Percentiles rank a stretch among this genome's conserved stretches.
Evolutionary conservation across 192 early-diverging fungal species (phyloP).

Genomic region (Phycomyces nitens): DNA sequence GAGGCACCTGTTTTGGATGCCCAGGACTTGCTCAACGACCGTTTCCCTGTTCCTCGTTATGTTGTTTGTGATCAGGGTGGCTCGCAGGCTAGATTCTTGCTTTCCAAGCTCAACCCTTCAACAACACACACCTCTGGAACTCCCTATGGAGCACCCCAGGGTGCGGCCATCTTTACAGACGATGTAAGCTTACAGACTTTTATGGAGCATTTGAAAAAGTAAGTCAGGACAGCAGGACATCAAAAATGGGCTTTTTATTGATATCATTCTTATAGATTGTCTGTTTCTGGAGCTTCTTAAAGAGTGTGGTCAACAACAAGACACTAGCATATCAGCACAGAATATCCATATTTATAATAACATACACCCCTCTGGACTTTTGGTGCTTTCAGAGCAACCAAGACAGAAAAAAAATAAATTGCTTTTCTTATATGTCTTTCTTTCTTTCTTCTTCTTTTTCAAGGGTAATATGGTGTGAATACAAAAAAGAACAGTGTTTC

Average conservation of each 20-base stretch:
- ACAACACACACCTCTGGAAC: conserved; percentile 83
- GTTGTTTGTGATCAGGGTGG: conserved; percentile 95
- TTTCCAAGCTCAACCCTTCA: conserved; percentile 97
- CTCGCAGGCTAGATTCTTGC: conserved; percentile 96
- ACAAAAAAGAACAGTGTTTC: too few relatives aligned
- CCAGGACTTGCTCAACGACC: conserved; percentile 88
- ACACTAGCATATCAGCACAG: background rate
- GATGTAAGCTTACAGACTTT: conserved; percentile 98
- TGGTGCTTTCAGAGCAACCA: background rate
- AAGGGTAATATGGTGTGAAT: too few relatives aligned
- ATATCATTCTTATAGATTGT: conserved; percentile 9
- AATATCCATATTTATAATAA: background rate
- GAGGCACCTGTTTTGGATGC: conserved; percentile 89
- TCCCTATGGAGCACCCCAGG: conserved; percentile 63
- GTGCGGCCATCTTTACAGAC: conserved; percentile 95
- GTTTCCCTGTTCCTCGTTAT: conserved; percentile 97
- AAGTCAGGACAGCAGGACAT: conserved; percentile 12
- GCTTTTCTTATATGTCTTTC: too few relatives aligned
- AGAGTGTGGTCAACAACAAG: background rate
- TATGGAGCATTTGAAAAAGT: conserved; percentile 91
- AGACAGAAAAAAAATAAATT: too few relatives aligned
- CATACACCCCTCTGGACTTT: background rate
- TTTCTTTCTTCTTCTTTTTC: too few relatives aligned
- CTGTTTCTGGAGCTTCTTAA: conserved; percentile 24
- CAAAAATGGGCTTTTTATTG: background rate